A percentile compares a stretch with the other conserved stretches of the same genome.
Conservation (phyloP, 73 alveolate species). For the Diophrys appendiculata region DNA sequence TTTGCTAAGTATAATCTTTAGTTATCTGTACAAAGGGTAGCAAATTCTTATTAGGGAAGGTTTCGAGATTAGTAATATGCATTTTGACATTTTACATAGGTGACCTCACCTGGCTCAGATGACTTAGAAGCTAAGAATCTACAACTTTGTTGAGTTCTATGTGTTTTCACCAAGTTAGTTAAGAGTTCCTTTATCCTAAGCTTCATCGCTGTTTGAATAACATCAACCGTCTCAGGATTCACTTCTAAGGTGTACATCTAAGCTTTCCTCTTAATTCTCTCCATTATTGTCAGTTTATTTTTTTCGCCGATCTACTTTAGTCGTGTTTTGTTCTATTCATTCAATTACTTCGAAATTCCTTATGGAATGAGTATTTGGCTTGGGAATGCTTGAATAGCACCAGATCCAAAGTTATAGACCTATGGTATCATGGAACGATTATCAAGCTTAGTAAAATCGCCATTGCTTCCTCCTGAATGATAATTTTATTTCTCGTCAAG, state of each 20-base stretch:
- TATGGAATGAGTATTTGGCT: too few relatives aligned
- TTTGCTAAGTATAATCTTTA: neutral
- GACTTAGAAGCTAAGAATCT: neutral
- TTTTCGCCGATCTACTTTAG: too few relatives aligned
- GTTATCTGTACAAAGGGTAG: neutral
- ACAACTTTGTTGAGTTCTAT: neutral
- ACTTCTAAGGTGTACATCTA: neutral
- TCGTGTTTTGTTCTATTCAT: too few relatives aligned
- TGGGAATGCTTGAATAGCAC: too few relatives aligned
- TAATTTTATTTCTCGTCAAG: too few relatives aligned
- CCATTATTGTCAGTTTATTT: too few relatives aligned
- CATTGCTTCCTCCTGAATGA: too few relatives aligned
- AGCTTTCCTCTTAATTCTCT: too few relatives aligned
- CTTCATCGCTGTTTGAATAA: neutral
- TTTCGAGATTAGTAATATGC: neutral
- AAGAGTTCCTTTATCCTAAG: neutral
- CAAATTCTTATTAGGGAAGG: neutral
- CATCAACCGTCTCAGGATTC: neutral
- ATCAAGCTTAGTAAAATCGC: too few relatives aligned
- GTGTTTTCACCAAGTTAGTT: neutral
- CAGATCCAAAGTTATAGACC: too few relatives aligned
- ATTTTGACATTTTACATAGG: neutral
- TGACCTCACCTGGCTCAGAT: neutral
- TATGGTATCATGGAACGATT: too few relatives aligned
- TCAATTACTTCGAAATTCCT: too few relatives aligned